Percentiles rank a stretch among this genome's conserved stretches.
These are phyloP conservation scores for Agarophyton chilense DNA, from an alignment of 23 red algal species.

Conservation along the genomic window DNA sequence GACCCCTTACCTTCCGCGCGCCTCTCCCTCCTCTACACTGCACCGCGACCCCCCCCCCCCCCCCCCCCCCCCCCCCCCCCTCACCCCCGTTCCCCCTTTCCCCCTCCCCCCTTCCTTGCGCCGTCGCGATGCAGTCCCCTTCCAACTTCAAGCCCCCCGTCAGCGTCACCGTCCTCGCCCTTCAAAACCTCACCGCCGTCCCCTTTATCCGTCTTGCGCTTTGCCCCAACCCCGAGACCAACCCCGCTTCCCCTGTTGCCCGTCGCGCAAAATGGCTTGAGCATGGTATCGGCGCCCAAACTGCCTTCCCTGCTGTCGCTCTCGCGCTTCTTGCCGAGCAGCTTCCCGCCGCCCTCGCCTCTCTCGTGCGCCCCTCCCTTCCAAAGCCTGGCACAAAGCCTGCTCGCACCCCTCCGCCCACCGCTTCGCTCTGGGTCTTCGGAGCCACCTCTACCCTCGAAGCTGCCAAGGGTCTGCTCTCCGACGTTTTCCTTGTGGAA, in stretches of 20 bases:
- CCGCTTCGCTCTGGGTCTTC: constrained; percentile 49
- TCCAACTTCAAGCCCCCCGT: constrained; percentile 19
- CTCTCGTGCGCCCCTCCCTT: constrained; percentile 18
- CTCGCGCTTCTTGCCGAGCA: constrained; percentile 43
- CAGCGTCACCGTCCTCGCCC: constrained; percentile 41
- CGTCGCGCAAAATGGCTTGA: constrained; percentile 53
- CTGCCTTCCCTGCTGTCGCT: constrained; percentile 50
- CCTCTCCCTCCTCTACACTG: neutral
- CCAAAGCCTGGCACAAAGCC: neutral
- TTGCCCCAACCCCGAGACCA: neutral
- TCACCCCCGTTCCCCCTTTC: neutral
- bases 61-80: neutral
- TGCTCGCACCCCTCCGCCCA: neutral
- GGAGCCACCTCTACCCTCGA: constrained; percentile 8
- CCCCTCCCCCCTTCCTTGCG: neutral
- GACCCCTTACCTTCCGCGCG: constrained; percentile 4
- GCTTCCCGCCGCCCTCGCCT: constrained; percentile 50
- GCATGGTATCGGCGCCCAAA: constrained; percentile 42
- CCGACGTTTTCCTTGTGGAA: constrained; percentile 33
- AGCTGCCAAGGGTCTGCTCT: constrained; percentile 9
- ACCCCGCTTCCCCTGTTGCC: constrained; percentile 10
- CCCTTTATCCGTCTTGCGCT: constrained; percentile 39
- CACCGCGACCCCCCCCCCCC: too few species aligned
- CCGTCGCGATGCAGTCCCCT: constrained; percentile 13
- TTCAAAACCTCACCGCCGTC: constrained; percentile 42